Conservation (phyloP, 345 rosid species). For the Citrus inodora region DNA sequence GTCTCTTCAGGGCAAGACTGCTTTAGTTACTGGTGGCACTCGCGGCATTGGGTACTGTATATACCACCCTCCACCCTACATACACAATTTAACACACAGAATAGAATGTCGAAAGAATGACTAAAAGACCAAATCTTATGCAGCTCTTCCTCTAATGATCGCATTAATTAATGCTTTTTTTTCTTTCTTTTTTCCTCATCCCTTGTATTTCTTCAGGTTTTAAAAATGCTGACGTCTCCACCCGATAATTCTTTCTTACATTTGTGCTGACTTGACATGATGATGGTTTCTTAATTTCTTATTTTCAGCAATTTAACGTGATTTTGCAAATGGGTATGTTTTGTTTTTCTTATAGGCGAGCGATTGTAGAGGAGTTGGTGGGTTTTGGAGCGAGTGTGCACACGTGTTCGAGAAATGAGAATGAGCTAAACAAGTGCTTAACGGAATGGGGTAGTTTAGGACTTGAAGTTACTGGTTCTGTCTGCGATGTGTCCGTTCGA, state of each 20-base stretch:
- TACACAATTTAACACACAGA: too few relatives aligned
- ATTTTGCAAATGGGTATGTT: slow-evolving; percentile 6
- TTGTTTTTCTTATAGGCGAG: slow-evolving; percentile 43
- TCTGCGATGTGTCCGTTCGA: slow-evolving; percentile 55
- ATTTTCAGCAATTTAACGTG: background rate
- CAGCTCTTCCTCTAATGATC: too few relatives aligned
- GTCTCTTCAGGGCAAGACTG: slow-evolving; percentile 51
- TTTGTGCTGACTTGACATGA: background rate
- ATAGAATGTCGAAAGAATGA: too few relatives aligned
- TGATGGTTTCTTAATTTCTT: background rate
- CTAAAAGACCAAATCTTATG: too few relatives aligned
- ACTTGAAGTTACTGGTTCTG: slow-evolving; percentile 48
- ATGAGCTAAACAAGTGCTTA: slow-evolving; percentile 43
- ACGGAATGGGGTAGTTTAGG: slow-evolving; percentile 45
- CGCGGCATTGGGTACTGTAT: slow-evolving; percentile 59
- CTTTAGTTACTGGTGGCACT: slow-evolving; percentile 68
- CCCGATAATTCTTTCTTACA: background rate
- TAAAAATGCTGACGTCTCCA: background rate
- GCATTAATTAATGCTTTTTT: background rate
- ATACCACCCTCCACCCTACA: too few relatives aligned
- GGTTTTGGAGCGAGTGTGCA: slow-evolving; percentile 71
- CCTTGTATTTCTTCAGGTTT: background rate
- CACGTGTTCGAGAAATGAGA: slow-evolving; percentile 59
- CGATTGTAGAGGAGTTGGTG: slow-evolving; percentile 67
- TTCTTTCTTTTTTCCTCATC: too few relatives aligned